These are phyloP conservation scores for Monosporascus sp. DNA, from an alignment of 2,329 filamentous ascomycete genomes.

Conservation along the genomic window DNA sequence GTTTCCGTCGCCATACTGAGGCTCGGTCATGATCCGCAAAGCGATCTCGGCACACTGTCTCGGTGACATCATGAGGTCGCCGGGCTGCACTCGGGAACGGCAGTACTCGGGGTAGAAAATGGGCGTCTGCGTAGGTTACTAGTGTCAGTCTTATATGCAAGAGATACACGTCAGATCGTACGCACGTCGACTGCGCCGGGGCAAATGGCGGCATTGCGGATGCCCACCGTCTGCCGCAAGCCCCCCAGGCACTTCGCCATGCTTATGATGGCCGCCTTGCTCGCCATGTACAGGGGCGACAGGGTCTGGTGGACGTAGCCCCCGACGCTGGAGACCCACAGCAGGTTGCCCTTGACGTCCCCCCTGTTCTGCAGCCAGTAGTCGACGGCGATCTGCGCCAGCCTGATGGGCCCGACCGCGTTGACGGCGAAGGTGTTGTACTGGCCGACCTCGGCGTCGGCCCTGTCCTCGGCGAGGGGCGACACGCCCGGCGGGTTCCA, in stretches of 20 bases:
- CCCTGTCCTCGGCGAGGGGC: conserved; percentile 9
- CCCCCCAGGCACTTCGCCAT: no score
- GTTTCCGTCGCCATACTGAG: no score
- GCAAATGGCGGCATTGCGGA: no score
- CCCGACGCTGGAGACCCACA: conserved; percentile 22
- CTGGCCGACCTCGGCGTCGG: conserved; percentile 8
- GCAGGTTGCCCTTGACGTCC: conserved; percentile 16
- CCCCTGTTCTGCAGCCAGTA: conserved; percentile 22
- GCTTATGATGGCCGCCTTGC: conserved; percentile 22
- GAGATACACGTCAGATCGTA: no score
- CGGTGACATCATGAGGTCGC: no score
- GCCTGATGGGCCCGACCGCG: conserved; percentile 13
- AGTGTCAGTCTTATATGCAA: no score
- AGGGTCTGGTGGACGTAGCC: conserved; percentile 23
- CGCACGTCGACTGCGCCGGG: no score
- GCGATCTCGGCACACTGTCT: no score
- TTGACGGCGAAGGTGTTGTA: conserved; percentile 18
- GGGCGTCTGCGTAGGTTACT: no score
- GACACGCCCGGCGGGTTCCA: conserved; percentile 17
- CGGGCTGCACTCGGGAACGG: no score
- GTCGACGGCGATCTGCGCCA: conserved; percentile 20
- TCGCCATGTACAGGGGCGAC: conserved; percentile 25
- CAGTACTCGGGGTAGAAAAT: no score
- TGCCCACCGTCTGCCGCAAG: no score
- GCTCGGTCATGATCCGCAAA: conserved; percentile 12